Evolutionary conservation across 495 filamentous ascomycete genomes (phyloP).

Genomic region (Talaromyces nanjingensis): DNA sequence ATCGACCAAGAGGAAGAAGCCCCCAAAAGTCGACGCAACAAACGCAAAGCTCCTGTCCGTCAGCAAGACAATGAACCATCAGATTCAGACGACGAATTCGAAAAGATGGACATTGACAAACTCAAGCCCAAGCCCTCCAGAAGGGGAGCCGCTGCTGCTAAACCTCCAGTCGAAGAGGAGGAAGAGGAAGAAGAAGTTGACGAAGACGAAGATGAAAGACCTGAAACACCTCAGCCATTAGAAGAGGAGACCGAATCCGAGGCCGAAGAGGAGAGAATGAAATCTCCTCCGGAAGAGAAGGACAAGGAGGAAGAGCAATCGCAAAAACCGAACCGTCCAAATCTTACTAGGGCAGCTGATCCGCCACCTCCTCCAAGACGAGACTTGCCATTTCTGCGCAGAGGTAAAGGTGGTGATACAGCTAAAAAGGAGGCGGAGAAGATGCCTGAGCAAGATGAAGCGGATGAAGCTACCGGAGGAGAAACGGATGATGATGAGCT

Average conservation of each 20-base stretch:
- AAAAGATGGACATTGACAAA: conserved; percentile 53
- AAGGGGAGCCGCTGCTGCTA: neutral
- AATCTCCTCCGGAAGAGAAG: neutral
- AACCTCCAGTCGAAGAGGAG: conserved; percentile 18
- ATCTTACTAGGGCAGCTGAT: conserved; percentile 15
- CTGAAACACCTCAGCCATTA: conserved; percentile 26
- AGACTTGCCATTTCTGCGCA: conserved; percentile 32
- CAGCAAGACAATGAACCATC: conserved; percentile 16
- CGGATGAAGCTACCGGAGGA: conserved; percentile 29
- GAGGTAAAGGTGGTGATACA: conserved; percentile 1
- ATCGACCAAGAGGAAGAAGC: conserved; percentile 6
- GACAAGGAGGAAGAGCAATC: neutral
- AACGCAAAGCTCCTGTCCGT: conserved; percentile 40
- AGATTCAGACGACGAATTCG: conserved; percentile 41
- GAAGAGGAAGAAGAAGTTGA: conserved; percentile 35
- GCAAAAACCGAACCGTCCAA: conserved; percentile 7
- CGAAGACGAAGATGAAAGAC: conserved; percentile 30
- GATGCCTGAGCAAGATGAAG: conserved; percentile 4
- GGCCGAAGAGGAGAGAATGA: conserved; percentile 13
- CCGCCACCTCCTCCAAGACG: conserved; percentile 25
- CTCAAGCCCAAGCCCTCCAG: neutral
- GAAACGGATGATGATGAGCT: conserved; percentile 50
- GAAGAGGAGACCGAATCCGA: conserved; percentile 37
- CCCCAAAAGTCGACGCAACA: conserved; percentile 24
- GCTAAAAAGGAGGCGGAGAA: conserved; percentile 2